These are phyloP conservation scores for Kernera saxatilis DNA, from an alignment of 345 rosid genomes.

Conservation along the genomic window DNA sequence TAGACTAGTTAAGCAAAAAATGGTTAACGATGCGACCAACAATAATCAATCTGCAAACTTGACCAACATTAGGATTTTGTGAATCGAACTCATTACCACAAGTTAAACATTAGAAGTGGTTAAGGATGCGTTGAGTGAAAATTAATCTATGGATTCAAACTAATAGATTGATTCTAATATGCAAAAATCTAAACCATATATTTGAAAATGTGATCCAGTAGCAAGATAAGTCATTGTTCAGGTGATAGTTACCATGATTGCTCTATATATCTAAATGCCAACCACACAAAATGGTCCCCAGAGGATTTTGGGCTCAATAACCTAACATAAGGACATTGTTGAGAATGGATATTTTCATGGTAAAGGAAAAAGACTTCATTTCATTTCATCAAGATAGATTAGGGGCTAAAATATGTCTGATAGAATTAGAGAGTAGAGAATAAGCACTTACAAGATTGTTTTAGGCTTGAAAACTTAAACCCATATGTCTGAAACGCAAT, in stretches of 20 bases:
- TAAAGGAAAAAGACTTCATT: neutral
- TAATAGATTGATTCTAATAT: neutral
- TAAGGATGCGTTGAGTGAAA: neutral
- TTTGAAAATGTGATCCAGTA: constrained; percentile 4
- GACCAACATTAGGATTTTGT: constrained; percentile 1
- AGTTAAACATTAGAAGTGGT: neutral
- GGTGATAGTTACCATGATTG: constrained; percentile 8
- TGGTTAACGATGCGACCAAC: neutral
- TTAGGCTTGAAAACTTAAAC: constrained; percentile 5
- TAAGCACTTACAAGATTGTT: constrained; percentile 7
- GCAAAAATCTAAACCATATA: constrained; percentile 7
- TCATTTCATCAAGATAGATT: no score
- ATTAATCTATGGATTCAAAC: neutral
- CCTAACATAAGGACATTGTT: neutral
- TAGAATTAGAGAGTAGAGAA: constrained; percentile 11
- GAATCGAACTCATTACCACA: neutral
- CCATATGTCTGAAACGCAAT: neutral
- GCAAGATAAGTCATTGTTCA: neutral
- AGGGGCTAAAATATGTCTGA: no score
- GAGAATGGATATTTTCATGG: constrained; percentile 11
- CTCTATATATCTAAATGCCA: constrained; percentile 1
- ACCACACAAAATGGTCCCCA: constrained; percentile 29
- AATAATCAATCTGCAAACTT: neutral
- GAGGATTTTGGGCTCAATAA: neutral
- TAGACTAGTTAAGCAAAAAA: neutral